These are phyloP conservation scores for Sporothrix sp. DNA, from an alignment of 2,329 filamentous ascomycete species.

Conservation along the genomic window DNA sequence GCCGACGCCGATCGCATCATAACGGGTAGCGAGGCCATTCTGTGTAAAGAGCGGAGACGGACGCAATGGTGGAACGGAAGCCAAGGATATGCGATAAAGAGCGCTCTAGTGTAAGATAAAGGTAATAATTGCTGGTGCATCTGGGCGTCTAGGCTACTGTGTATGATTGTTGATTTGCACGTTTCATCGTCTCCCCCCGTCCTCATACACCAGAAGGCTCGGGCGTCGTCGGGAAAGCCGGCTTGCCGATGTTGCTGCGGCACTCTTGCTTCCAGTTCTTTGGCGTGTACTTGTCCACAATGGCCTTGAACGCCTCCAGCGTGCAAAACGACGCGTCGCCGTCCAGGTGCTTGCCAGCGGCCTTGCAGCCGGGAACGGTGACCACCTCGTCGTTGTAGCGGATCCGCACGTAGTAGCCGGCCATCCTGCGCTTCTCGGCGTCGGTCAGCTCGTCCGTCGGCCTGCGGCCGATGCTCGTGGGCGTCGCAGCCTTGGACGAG, in stretches of 20 bases:
- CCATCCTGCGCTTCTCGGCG: constrained; percentile 48
- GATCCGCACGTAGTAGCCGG: constrained; percentile 78
- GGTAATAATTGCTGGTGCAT: no score
- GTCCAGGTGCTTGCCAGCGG: constrained; percentile 68
- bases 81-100: no score
- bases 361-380: constrained; percentile 69
- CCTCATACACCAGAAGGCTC: constrained; percentile 33
- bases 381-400: constrained; percentile 85
- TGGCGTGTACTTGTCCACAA: constrained; percentile 86
- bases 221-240: constrained; percentile 37
- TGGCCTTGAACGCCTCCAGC: constrained; percentile 79
- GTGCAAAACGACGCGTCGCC: constrained; percentile 89
- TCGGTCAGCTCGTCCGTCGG: constrained; percentile 44
- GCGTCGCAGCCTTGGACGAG: constrained; percentile 20
- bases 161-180: no score
- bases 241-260: constrained; percentile 32
- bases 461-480: constrained; percentile 50
- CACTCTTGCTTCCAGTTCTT: constrained; percentile 59
- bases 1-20: constrained; percentile 38
- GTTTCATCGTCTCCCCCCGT: no score
- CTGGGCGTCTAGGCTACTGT: neutral
- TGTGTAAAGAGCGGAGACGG: neutral
- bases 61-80: no score
- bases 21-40: constrained; percentile 19
- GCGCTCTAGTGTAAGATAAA: no score